These are phyloP conservation scores for Myxozyma neglecta DNA, from an alignment of 805 yeast genomes.

Conservation along the genomic window DNA sequence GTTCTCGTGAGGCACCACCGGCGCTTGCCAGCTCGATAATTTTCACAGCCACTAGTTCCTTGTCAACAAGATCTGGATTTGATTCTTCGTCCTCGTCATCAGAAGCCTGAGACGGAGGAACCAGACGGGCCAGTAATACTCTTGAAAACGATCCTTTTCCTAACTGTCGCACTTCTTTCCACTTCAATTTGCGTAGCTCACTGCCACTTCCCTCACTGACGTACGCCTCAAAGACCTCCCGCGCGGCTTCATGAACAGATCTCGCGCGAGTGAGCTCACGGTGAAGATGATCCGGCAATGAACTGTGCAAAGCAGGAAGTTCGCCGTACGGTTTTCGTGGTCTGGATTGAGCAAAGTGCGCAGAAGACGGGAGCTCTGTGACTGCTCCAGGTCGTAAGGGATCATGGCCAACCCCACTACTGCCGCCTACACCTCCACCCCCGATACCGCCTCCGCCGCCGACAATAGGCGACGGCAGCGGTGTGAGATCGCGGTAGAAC, in stretches of 20 bases:
- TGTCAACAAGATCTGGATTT: slow-evolving; percentile 5
- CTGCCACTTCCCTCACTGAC: slow-evolving; percentile 24
- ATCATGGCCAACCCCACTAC: slow-evolving; percentile 9
- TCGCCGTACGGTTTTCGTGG: slow-evolving; percentile 7
- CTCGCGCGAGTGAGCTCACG: slow-evolving; percentile 25
- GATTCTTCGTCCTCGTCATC: slow-evolving; percentile 9
- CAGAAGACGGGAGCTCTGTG: slow-evolving; percentile 4
- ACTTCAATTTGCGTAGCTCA: slow-evolving; percentile 32
- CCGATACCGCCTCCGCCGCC: background rate
- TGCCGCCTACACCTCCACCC: background rate
- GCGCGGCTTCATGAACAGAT: slow-evolving; percentile 13
- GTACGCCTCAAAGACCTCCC: slow-evolving; percentile 37
- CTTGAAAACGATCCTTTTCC: slow-evolving; percentile 47
- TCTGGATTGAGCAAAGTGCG: background rate
- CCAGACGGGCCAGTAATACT: slow-evolving; percentile 42
- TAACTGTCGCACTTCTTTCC: slow-evolving; percentile 39
- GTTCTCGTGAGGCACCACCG: slow-evolving; percentile 47
- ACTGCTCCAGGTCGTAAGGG: slow-evolving; percentile 12
- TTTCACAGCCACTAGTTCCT: slow-evolving; percentile 65
- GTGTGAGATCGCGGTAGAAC: slow-evolving; percentile 33
- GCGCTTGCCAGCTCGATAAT: slow-evolving; percentile 50
- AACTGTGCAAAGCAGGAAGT: background rate
- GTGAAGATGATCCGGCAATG: slow-evolving; percentile 7
- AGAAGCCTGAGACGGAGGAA: background rate
- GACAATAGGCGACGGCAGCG: slow-evolving; percentile 34